Base-by-base conservation (phyloP, 148 eudicot genomes). In the Amaranthus hypochondriacus region DNA sequence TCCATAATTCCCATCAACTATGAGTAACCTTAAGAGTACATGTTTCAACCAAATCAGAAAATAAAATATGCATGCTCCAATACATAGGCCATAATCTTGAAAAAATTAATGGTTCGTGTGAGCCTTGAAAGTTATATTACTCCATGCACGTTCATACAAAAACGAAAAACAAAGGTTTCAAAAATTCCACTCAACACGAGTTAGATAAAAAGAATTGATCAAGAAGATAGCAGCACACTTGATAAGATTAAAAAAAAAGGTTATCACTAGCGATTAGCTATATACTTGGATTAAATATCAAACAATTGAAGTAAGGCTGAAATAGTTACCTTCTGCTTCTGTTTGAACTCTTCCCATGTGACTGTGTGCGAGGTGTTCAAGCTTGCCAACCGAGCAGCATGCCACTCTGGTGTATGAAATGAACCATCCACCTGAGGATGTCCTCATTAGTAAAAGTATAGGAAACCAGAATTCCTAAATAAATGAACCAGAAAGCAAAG, bases 321-420 rank as follows among this genome's bases (percentile, higher is more conserved):
- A 80, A 48, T 71, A n/a, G 68, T 82, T 83, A 95, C 98, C 97
- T 95, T 95, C 77, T 95, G 98, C 86, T 90, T 95, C 90, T 59
- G 89, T 65, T 92, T 95, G 78, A 65, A 95, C 84, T 95, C 98
- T 83, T 95, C 98, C 98, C 98, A 95, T 28, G 97, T 95, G 75
- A 95, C 83, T 62, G 98, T 95, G 84, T 92, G 98, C 46, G 98
- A 90, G 48, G 96, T 94, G 73, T 88, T 94, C 63, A 94, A 90
- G 84, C 89, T 94, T 66, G 96, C 96, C 97, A 94, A 88, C 79
- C 97, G 98, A 84, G 98, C 98, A 81, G 96, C 97, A 92, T 95
- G 98, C 98, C 98, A 95, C 81, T 92, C 97, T 95, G 98, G 98
- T 87, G 98, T 88, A 95, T 95, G 98, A 92, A 95, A 95, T 79